Conservation (phyloP, 495 filamentous ascomycete genomes). For the Penicillium odoratum region DNA sequence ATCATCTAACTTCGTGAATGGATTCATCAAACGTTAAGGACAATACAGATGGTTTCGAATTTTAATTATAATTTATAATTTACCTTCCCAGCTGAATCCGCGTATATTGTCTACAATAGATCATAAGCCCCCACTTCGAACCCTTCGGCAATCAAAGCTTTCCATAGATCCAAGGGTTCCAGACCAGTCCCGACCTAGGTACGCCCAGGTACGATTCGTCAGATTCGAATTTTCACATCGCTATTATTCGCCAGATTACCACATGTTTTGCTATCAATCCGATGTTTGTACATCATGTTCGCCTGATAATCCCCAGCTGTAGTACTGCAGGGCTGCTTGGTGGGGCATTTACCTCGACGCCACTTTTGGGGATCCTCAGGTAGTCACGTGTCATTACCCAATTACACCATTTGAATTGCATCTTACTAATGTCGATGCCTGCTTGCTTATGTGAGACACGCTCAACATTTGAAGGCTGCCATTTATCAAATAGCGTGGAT, state of each 20-base stretch:
- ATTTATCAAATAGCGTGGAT: no score
- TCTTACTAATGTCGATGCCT: no score
- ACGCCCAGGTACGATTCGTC: conserved; percentile 2
- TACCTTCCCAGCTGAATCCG: background rate
- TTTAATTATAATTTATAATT: background rate
- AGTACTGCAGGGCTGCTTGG: no score
- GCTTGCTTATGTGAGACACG: no score
- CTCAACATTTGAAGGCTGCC: no score
- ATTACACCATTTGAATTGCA: no score
- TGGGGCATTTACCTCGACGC: no score
- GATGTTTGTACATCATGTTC: no score
- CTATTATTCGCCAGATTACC: background rate
- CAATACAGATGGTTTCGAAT: background rate
- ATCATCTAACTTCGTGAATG: no score
- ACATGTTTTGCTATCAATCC: background rate
- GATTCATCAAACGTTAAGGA: background rate
- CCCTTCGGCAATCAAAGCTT: conserved; percentile 10
- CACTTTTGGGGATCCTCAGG: no score
- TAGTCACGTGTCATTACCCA: no score
- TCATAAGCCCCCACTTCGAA: conserved; percentile 14
- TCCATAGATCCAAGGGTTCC: conserved; percentile 2
- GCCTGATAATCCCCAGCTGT: no score
- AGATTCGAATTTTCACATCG: background rate
- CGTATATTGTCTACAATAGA: conserved; percentile 22
- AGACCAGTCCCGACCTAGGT: background rate